These are phyloP conservation scores for Fusarium sp. DNA, from an alignment of 2,329 filamentous ascomycete species.

Conservation along the genomic window DNA sequence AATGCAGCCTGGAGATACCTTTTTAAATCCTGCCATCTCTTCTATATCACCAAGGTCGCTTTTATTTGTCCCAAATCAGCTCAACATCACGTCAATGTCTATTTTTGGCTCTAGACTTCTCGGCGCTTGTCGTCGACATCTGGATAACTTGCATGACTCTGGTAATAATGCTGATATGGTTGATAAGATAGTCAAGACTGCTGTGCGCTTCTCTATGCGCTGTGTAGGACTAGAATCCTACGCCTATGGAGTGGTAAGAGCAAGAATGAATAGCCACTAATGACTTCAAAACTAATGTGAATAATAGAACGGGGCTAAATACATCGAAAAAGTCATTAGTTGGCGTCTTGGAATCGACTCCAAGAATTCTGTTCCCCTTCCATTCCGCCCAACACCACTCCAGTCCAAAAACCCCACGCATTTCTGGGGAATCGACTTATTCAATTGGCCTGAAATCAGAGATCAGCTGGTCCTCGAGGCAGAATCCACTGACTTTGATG, in stretches of 20 bases:
- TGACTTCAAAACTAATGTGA: accelerated
- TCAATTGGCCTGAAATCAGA: not conserved
- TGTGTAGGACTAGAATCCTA: not conserved
- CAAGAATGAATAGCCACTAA: not conserved
- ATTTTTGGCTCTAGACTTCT: not conserved
- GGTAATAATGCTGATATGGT: not conserved
- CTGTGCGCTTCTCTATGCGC: not conserved
- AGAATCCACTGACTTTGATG: not conserved
- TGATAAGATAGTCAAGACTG: not conserved
- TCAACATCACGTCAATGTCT: not conserved
- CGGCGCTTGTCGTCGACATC: not conserved
- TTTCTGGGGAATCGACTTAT: not conserved
- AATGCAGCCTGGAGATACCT: not conserved
- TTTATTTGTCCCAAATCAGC: not conserved
- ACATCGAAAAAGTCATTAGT: not conserved
- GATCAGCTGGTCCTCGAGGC: not conserved
- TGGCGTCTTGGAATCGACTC: not conserved
- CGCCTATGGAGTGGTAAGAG: not conserved
- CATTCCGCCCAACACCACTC: not conserved
- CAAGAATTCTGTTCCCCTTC: not conserved
- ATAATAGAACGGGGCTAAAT: not conserved
- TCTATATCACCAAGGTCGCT: not conserved
- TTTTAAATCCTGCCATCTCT: not conserved
- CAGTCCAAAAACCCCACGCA: not conserved
- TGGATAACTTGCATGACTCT: not conserved